A percentile compares a stretch with the other conserved stretches of the same genome.
Conservation (phyloP, 176 grass and related monocot genomes). For the Hyparrhenia diplandra region DNA sequence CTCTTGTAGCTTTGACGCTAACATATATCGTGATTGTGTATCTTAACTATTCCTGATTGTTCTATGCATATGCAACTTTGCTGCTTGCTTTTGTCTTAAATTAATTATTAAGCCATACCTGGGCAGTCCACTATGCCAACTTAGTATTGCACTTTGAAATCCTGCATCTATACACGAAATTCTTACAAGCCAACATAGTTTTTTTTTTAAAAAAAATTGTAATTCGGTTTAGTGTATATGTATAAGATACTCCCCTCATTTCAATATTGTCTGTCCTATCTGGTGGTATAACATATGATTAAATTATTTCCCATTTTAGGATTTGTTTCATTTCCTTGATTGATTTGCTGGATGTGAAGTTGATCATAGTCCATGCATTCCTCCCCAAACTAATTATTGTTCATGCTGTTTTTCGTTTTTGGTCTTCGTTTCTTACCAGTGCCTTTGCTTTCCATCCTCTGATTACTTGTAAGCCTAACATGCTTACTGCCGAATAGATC, state of each 20-base stretch:
- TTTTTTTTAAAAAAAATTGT: background rate
- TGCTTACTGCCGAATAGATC: background rate
- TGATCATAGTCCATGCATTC: background rate
- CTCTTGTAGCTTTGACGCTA: background rate
- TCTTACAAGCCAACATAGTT: background rate
- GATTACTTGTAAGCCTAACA: background rate
- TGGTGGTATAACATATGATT: background rate
- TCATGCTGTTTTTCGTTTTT: background rate
- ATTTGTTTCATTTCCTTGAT: background rate
- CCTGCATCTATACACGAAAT: background rate
- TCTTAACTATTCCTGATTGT: background rate
- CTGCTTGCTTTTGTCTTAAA: background rate
- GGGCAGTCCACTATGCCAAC: background rate
- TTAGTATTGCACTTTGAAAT: background rate
- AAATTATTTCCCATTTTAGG: background rate
- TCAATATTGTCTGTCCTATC: background rate
- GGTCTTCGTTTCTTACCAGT: background rate
- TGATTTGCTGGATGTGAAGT: background rate
- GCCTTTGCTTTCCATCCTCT: background rate
- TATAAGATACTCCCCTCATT: background rate
- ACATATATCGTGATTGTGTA: background rate
- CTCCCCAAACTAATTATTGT: background rate
- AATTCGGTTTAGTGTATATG: background rate
- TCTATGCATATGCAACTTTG: background rate
- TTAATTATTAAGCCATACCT: slow-evolving; percentile 18